Evolutionary conservation across 2,329 filamentous ascomycete genomes (phyloP), one percentile per base, ranked within the genome.

Genomic region (Beauveria rudraprayagi): DNA sequence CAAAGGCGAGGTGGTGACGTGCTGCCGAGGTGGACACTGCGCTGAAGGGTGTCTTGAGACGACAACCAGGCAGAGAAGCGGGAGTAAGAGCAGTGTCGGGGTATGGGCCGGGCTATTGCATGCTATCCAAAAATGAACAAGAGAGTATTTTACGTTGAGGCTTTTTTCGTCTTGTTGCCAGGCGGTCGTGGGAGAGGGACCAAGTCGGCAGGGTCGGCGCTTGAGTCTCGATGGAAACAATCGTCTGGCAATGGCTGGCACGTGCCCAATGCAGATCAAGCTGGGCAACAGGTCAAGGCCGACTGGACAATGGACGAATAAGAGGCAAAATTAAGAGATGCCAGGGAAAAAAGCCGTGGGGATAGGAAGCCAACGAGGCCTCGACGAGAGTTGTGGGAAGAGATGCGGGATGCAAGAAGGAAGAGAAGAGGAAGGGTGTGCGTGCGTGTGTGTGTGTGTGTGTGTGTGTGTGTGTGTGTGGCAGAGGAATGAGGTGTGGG

Each of bases 401-500:
- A 64, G 62, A 63, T 56, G 59, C 61, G 61, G 61, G 61, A 60
- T 62, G 61, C 61, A 69, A 66, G 63, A 65, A 65, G 54, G 40
- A 62, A 66, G 62, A 67, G 66, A 69, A 70, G 17, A 66, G 66
- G 68, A 66, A 65, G 70, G 65, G 65, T 26, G 65, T 68, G 67
- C 6, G 65, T 24, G 65, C n/a, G 46, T 58, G 22, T 22, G 22
- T n/a, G 46, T 58, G 44, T 26, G 52, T 34, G 50, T 43, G 57
- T 52, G 47, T 68, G 67, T 26, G 65, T 24, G 46, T 58, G 44
- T 26, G 52, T 34, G 48, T 43, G 57, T 44, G 47, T 68, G 67
- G 68, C 68, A 66, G 63, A 67, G 62, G 59, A 58, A 52, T 54
- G 53, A 50, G 63, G 62, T 60, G 63, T 66, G 65, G 64, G 65